Conservation (phyloP, 805 yeast species). For the Wickerhamomyces queroliae region DNA sequence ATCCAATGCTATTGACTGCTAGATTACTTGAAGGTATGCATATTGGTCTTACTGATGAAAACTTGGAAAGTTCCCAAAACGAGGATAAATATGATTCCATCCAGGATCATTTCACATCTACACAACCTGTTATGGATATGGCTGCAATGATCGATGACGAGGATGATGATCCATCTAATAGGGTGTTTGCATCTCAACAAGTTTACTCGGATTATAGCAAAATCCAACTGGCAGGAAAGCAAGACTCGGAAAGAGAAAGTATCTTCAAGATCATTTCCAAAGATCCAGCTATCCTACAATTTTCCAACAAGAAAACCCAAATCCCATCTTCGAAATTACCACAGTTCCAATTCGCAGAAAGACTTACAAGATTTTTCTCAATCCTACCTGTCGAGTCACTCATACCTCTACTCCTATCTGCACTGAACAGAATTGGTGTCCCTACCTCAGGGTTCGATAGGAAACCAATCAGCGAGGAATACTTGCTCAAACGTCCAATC, state of each 20-base stretch:
- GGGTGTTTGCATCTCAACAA: conserved; percentile 35
- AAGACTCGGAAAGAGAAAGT: conserved; percentile 23
- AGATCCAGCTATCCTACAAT: conserved; percentile 49
- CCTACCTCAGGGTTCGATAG: conserved; percentile 17
- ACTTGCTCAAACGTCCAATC: conserved; percentile 5
- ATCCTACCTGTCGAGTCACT: conserved; percentile 36
- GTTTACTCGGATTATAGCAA: conserved; percentile 32
- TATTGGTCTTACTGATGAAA: conserved; percentile 46
- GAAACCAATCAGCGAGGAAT: conserved; percentile 5
- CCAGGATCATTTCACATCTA: conserved; percentile 24
- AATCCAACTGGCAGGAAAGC: conserved; percentile 20
- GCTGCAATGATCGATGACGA: conserved; percentile 37
- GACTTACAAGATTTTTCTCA: conserved; percentile 49
- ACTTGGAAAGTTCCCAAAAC: conserved; percentile 19
- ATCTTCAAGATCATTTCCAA: conserved; percentile 34
- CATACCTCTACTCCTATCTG: conserved; percentile 33
- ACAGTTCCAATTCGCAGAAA: conserved; percentile 29
- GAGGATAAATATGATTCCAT: conserved; percentile 17
- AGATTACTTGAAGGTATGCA: conserved; percentile 45
- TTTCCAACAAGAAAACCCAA: conserved; percentile 22
- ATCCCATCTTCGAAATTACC: not conserved
- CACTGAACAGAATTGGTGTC: conserved; percentile 38
- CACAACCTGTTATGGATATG: conserved; percentile 43
- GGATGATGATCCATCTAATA: conserved; percentile 12
- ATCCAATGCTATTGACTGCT: conserved; percentile 45